Percentiles rank a stretch among this genome's conserved stretches.
Evolutionary conservation across 768 basidiomycete genomes (phyloP).

Genomic region (Russula compacta): DNA sequence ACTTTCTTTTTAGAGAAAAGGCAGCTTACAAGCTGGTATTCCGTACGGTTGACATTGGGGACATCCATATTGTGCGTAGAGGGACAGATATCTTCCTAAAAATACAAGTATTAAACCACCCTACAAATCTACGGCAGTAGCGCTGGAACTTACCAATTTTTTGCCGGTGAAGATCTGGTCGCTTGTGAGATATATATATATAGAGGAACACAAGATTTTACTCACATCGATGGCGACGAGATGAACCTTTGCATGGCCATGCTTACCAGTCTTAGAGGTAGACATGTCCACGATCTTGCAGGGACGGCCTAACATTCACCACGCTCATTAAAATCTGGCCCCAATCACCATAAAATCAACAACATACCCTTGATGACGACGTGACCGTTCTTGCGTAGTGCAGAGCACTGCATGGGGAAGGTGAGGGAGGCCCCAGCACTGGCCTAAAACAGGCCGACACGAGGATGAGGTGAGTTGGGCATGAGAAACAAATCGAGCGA

Average conservation of each 20-base stretch:
- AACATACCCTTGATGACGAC: conserved; percentile 74
- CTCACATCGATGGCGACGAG: conserved; percentile 92
- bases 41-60: conserved; percentile 82
- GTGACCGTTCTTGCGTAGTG: conserved; percentile 85
- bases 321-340: neutral
- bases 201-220: conserved; percentile 19
- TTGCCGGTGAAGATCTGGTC: conserved; percentile 94
- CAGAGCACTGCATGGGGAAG: conserved; percentile 92
- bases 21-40: conserved; percentile 75
- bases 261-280: conserved; percentile 73
- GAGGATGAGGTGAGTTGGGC: conserved; percentile 1
- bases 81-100: conserved; percentile 86
- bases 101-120: conserved; percentile 7
- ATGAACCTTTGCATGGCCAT: conserved; percentile 99
- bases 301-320: conserved; percentile 13
- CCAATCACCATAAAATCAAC: neutral
- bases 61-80: conserved; percentile 99
- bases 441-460: conserved; percentile 35
- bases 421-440: conserved; percentile 69
- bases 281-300: conserved; percentile 23
- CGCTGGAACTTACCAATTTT: conserved; percentile 65
- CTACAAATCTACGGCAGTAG: neutral
- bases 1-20: neutral
- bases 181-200: conserved; percentile 16
- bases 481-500: neutral